Evolutionary conservation across 306 rosid genomes (phyloP).

Genomic region (Clitoria ternatea): DNA sequence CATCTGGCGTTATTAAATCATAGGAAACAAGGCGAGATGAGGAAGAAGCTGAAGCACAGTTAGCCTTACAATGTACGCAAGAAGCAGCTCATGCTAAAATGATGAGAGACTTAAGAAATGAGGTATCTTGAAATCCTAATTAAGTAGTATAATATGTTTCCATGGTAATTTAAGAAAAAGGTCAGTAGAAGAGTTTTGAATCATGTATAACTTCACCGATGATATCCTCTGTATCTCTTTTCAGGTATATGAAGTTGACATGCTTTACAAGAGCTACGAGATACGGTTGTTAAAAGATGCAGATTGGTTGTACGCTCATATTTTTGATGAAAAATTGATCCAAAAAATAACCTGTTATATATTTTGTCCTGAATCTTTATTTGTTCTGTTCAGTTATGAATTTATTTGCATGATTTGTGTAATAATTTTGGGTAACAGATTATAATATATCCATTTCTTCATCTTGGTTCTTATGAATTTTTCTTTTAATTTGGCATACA

Average conservation of each 20-base stretch:
- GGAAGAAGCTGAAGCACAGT: conserved; percentile 75
- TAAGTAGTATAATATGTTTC: not conserved
- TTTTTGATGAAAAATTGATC: not conserved
- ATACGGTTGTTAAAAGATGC: conserved; percentile 75
- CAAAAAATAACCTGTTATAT: not conserved
- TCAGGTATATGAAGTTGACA: conserved; percentile 73
- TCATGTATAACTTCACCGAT: not conserved
- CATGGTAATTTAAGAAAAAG: not conserved
- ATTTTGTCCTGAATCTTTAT: not conserved
- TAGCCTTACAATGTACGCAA: conserved; percentile 72
- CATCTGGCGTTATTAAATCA: conserved; percentile 24
- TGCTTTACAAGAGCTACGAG: conserved; percentile 73
- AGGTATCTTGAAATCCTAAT: conserved; percentile 40
- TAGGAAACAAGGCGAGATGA: conserved; percentile 80
- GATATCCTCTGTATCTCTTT: conserved; percentile 31
- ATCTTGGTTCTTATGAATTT: not conserved
- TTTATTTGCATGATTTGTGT: not conserved
- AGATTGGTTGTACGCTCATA: conserved; percentile 45
- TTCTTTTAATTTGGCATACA: not conserved
- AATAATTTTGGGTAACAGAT: not conserved
- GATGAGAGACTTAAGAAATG: conserved; percentile 72
- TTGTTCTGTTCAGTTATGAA: not conserved
- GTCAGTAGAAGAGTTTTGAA: not conserved
- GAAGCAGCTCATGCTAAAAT: conserved; percentile 80
- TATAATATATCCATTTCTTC: not conserved